Conservation (phyloP, 2,329 filamentous ascomycete genomes). For the Tolypocladium album region DNA sequence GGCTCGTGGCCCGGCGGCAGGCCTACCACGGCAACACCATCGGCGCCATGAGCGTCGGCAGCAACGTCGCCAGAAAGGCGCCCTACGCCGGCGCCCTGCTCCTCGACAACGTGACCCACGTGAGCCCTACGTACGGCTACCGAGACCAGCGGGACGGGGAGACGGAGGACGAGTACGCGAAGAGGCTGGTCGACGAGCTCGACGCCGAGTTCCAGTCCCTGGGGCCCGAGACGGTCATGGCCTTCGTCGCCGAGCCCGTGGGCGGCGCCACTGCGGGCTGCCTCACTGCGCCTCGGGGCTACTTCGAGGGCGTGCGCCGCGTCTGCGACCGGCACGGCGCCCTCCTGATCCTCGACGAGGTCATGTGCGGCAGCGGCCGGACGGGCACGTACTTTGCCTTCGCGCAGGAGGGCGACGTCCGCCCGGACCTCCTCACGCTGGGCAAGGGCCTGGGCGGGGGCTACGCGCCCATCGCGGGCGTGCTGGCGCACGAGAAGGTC, state of each 20-base stretch:
- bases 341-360: constrained; percentile 68
- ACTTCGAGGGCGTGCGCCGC: constrained; percentile 55
- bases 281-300: constrained; percentile 54
- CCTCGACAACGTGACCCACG: constrained; percentile 38
- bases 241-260: constrained; percentile 64
- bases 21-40: constrained; percentile 43
- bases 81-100: constrained; percentile 38
- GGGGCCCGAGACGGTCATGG: constrained; percentile 56
- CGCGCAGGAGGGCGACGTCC: constrained; percentile 42
- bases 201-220: constrained; percentile 54
- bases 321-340: constrained; percentile 63
- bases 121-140: constrained; percentile 59
- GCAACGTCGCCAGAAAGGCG: constrained; percentile 47
- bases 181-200: constrained; percentile 50
- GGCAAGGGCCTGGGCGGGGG: constrained; percentile 58
- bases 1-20: constrained; percentile 31
- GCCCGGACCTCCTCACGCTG: constrained; percentile 54
- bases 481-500: constrained; percentile 44
- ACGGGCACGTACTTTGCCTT: constrained; percentile 51
- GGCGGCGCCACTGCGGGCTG: constrained; percentile 60
- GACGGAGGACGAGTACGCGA: constrained; percentile 47
- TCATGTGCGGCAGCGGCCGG: constrained; percentile 60
- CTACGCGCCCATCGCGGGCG: constrained; percentile 48
- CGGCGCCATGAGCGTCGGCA: constrained; percentile 53
- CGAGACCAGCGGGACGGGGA: constrained; percentile 42